Evolutionary conservation across 441 rosid species (phyloP).

Genomic region (Populus hybrid): DNA sequence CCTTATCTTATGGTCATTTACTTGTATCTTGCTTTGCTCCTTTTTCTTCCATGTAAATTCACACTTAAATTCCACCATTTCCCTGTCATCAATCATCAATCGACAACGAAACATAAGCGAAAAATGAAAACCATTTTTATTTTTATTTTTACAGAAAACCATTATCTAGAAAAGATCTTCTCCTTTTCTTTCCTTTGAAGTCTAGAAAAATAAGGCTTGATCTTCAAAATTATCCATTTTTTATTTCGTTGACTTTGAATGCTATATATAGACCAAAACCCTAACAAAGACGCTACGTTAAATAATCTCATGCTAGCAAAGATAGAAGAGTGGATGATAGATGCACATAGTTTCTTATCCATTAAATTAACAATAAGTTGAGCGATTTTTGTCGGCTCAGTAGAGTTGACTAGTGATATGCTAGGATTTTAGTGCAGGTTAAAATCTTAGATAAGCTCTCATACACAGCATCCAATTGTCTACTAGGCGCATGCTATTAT

Average conservation of each 20-base stretch:
- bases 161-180: not conserved
- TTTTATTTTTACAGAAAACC: not conserved
- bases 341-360: not conserved
- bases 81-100: not conserved
- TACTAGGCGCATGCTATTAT: not conserved
- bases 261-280: too few relatives aligned
- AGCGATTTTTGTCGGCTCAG: not conserved
- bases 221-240: not conserved
- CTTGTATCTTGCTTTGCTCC: not conserved
- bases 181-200: not conserved
- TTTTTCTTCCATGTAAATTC: not conserved
- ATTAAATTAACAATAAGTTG: not conserved
- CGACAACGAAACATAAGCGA: not conserved
- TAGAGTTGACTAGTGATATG: not conserved
- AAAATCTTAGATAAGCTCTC: not conserved
- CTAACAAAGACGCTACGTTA: too few relatives aligned
- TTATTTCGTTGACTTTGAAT: too few relatives aligned
- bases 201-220: not conserved
- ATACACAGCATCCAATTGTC: not conserved
- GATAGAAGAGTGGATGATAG: too few relatives aligned
- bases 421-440: not conserved
- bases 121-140: too few relatives aligned
- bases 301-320: too few relatives aligned
- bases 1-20: not conserved
- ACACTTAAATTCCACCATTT: not conserved